These are phyloP conservation scores for Malania oleifera DNA, from an alignment of 164 flowering plant species.

Conservation along the genomic window DNA sequence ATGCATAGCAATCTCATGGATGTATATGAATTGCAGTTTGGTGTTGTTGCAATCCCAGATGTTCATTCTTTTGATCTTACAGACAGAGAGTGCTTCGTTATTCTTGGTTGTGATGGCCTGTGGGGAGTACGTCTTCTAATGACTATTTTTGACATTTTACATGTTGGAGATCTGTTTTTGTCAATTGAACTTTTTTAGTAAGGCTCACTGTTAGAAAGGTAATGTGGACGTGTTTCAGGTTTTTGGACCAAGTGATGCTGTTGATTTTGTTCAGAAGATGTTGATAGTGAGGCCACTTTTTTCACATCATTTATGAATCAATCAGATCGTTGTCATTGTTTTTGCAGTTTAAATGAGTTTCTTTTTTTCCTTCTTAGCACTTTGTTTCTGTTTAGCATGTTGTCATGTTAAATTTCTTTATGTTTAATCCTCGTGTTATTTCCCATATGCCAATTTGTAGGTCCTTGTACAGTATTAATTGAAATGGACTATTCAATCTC, in stretches of 20 bases:
- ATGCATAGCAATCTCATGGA: background rate
- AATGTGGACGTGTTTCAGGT: conserved; percentile 40
- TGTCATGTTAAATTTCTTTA: too few species aligned
- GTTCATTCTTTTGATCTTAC: conserved; percentile 82
- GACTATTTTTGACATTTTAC: background rate
- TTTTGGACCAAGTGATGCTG: conserved; percentile 89
- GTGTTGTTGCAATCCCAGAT: conserved; percentile 82
- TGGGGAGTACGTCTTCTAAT: conserved; percentile 69
- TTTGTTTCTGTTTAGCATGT: too few species aligned
- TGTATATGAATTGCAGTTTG: conserved; percentile 50
- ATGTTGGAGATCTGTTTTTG: background rate
- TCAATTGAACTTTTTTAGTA: background rate
- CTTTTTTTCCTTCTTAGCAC: too few species aligned
- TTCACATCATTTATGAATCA: conserved; percentile 1
- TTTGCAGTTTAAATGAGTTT: too few species aligned
- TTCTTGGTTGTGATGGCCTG: conserved; percentile 95
- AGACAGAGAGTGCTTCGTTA: conserved; percentile 70
- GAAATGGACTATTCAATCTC: too few species aligned
- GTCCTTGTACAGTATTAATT: too few species aligned
- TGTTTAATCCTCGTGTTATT: too few species aligned
- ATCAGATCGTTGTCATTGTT: too few species aligned
- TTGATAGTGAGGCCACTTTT: conserved; percentile 53
- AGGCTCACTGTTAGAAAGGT: background rate
- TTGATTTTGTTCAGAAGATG: conserved; percentile 65
- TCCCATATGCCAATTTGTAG: too few species aligned